phyloP scores from a whole-genome alignment of 192 early-diverging fungal genomes.

The Jimgerdemannia flammicorona region DNA sequence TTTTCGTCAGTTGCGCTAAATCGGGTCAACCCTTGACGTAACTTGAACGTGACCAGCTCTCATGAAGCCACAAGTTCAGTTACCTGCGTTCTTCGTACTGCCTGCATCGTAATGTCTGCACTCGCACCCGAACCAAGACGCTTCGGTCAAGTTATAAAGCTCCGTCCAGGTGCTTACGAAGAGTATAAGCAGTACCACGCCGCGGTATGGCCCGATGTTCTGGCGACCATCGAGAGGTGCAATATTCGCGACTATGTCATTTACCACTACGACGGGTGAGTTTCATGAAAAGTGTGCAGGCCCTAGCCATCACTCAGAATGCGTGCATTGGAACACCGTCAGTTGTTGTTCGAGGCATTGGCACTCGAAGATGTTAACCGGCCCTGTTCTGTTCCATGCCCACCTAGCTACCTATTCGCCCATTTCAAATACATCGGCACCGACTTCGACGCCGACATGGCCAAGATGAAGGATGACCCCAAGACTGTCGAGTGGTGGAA shows the following conservation, averaged over 20 bases:
- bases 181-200: constrained; percentile 3
- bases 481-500: constrained; percentile 2
- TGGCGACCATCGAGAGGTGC: background rate
- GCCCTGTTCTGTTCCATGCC: background rate
- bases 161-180: constrained; percentile 3
- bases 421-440: constrained; percentile 2
- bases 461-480: background rate
- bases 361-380: too few relatives aligned
- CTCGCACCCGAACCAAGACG: background rate
- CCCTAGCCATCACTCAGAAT: too few relatives aligned
- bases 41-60: background rate
- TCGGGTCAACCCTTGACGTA: too few relatives aligned
- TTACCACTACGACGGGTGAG: background rate
- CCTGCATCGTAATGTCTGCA: background rate
- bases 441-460: constrained; percentile 3
- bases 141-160: constrained; percentile 3
- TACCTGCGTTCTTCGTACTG: too few relatives aligned
- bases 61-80: background rate
- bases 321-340: too few relatives aligned
- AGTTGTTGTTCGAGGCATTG: too few relatives aligned
- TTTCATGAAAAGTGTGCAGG: background rate
- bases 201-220: background rate
- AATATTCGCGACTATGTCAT: constrained; percentile 4
- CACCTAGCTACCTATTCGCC: background rate
- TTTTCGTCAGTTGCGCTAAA: too few relatives aligned